Evolutionary conservation across 2,329 filamentous ascomycete genomes (phyloP).

Genomic region (Apiospora saccharicola): DNA sequence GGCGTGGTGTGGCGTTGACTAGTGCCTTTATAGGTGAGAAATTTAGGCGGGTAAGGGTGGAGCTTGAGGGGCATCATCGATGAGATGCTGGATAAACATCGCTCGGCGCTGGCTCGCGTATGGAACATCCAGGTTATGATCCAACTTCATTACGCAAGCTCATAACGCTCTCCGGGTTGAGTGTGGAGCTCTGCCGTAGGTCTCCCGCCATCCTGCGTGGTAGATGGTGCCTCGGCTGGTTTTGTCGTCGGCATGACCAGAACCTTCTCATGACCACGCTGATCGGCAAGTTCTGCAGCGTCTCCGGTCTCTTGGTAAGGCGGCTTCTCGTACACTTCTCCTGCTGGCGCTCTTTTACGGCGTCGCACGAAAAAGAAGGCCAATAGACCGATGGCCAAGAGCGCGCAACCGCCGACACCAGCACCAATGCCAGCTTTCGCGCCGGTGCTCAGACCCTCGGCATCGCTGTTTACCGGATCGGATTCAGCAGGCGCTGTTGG

Average conservation of each 20-base stretch:
- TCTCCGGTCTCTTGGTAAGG: not conserved
- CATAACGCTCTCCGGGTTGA: not conserved
- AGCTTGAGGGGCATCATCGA: too few species aligned
- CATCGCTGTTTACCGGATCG: not conserved
- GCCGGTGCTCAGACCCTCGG: constrained; percentile 38
- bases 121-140: not conserved
- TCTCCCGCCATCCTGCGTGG: not conserved
- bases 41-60: too few species aligned
- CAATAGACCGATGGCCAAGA: constrained; percentile 34
- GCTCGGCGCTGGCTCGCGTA: too few species aligned
- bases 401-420: constrained; percentile 39
- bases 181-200: not conserved
- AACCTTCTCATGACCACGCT: not conserved
- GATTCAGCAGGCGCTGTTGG: not conserved
- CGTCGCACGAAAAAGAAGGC: constrained; percentile 33
- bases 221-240: not conserved
- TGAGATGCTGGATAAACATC: too few species aligned
- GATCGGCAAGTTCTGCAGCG: not conserved
- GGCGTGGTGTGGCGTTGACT: too few species aligned
- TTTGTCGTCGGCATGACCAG: not conserved
- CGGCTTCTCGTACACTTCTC: not conserved
- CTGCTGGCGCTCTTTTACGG: not conserved
- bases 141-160: not conserved
- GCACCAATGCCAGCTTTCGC: constrained; percentile 46
- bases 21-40: too few species aligned